Evolutionary conservation across 2,329 filamentous ascomycete species (phyloP).

Genomic region (Pyricularia sp.): DNA sequence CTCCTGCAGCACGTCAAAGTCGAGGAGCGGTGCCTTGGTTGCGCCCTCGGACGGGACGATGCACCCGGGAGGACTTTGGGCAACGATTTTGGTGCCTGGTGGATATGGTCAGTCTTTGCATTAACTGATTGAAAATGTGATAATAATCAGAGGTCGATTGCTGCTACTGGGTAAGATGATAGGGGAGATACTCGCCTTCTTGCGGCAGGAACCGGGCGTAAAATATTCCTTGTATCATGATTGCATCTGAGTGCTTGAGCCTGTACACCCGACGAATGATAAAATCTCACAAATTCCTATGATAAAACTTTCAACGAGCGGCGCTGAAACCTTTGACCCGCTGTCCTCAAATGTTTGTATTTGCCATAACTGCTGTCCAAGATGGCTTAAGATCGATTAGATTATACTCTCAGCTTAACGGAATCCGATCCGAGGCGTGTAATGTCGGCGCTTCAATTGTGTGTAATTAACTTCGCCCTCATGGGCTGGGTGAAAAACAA

Average conservation of each 20-base stretch:
- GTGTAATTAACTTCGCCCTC: too few relatives aligned
- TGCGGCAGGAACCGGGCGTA: conserved; percentile 60
- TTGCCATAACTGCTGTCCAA: background rate
- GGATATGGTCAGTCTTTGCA: conserved; percentile 6
- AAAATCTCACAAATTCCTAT: too few relatives aligned
- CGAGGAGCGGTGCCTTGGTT: conserved; percentile 56
- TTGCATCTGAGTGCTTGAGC: conserved; percentile 6
- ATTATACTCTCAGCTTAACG: background rate
- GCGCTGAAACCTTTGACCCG: background rate
- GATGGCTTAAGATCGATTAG: background rate
- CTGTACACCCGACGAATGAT: background rate
- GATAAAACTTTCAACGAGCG: background rate
- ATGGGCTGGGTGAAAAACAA: too few relatives aligned
- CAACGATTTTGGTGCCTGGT: conserved; percentile 51
- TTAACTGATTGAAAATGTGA: background rate
- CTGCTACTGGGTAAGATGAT: background rate
- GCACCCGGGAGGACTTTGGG: conserved; percentile 53
- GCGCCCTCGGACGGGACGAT: conserved; percentile 34
- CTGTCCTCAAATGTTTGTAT: background rate
- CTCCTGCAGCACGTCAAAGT: conserved; percentile 78
- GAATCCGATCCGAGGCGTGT: background rate
- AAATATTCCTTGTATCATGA: conserved; percentile 62
- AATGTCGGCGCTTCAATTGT: background rate
- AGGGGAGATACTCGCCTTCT: conserved; percentile 36
- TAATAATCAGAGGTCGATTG: background rate